Evolutionary conservation across 1,284 basidiomycete genomes (phyloP), one percentile per base, ranked within the genome.

Genomic region (Xerocomus nothofagi): DNA sequence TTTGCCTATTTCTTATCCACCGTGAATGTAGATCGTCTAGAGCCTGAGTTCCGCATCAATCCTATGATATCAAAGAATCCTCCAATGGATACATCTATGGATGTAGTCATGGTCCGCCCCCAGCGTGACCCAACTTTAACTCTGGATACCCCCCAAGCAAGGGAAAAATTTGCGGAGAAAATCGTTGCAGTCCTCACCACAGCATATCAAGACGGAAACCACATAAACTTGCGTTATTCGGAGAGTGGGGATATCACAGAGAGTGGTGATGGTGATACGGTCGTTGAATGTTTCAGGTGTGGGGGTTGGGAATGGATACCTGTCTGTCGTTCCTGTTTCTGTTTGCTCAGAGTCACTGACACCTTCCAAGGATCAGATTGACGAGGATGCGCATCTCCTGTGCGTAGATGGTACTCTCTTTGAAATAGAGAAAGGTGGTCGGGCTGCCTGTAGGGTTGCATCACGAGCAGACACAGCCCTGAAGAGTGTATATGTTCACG

Each of bases 1-100:
- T 97, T 96, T 62, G 73, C 79, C 17, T 98, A 98, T 68, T 90
- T 93, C 63, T 68, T 96, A 18, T 84, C 86, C 6, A 87, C 88
- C 0, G 76, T 90, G 44, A 88, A 91, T 50, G 88, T 90, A 26
- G 86, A 92, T 66, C 77, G 94, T 14, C 75, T 98, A 49, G 94
- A 98, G 67, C 82, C 88, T 1, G 66, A 73, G 2, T 96, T 97
- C 63, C 74, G 85, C 47, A 59, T 57, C 51, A 62, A 37, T 53
- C 72, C 48, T 30, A 63, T 47, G 56, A 48, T 70, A 30, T 66
- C 74, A 52, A 59, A 64, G 26, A 65, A 72, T 37, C 71, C 74
- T n/a, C 61, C 75, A 2, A 55, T 65, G 0, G 66, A 64, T 24
- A 69, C 70, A 0, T 77, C 81, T 10, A 80, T 93, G 61, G 92